phyloP scores from a whole-genome alignment of 352 stramenopile species.

The Pythium biforme region DNA sequence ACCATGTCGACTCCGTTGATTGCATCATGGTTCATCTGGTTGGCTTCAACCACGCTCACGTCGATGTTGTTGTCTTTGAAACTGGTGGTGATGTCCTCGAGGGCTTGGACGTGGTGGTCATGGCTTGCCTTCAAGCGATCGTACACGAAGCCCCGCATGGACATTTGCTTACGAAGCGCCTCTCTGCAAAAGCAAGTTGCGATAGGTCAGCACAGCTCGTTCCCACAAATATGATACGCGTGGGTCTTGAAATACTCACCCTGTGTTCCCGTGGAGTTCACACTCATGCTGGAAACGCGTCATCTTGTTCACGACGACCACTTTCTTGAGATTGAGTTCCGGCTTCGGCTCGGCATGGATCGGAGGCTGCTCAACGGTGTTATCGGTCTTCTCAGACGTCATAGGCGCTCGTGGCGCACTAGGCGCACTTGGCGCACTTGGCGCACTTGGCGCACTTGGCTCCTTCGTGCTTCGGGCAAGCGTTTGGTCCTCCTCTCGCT shows the following conservation, averaged over 20 bases:
- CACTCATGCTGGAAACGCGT: slow-evolving; percentile 86
- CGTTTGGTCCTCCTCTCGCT: slow-evolving; percentile 22
- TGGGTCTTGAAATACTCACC: slow-evolving; percentile 57
- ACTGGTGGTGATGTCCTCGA: slow-evolving; percentile 83
- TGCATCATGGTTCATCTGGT: slow-evolving; percentile 76
- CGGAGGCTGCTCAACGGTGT: slow-evolving; percentile 29
- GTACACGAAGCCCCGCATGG: slow-evolving; percentile 87
- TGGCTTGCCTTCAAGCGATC: slow-evolving; percentile 84
- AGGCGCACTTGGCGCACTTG: no score
- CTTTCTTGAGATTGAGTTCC: slow-evolving; percentile 69
- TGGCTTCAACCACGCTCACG: slow-evolving; percentile 72
- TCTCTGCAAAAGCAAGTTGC: slow-evolving; percentile 37
- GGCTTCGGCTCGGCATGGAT: slow-evolving; percentile 46
- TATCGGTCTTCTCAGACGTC: slow-evolving; percentile 5
- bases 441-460: no score
- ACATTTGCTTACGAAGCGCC: slow-evolving; percentile 88
- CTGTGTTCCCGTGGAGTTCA: slow-evolving; percentile 75
- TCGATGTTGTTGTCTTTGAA: slow-evolving; percentile 70
- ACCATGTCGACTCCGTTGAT: slow-evolving; percentile 84
- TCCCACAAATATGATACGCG: background rate
- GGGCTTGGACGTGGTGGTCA: slow-evolving; percentile 80
- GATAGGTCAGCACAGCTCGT: background rate
- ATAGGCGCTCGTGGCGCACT: no score
- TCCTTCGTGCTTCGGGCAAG: background rate
- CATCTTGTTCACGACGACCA: slow-evolving; percentile 87